Percentiles rank a stretch among this genome's conserved stretches.
phyloP scores from a whole-genome alignment of 1,284 basidiomycete genomes.

The Rhodotorula sp. region DNA sequence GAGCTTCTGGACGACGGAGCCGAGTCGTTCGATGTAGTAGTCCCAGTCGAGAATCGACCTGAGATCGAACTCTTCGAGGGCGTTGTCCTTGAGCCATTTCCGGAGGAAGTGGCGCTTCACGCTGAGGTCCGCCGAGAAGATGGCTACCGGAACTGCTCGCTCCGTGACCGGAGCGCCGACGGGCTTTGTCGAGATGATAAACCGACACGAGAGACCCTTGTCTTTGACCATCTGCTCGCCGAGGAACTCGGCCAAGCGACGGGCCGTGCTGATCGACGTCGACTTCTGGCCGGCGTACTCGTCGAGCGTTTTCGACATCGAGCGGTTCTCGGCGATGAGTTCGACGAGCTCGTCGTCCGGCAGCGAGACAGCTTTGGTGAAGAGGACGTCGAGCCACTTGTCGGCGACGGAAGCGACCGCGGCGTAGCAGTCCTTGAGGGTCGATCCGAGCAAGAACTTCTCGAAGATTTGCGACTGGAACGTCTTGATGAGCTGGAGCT shows the following conservation, averaged over 20 bases:
- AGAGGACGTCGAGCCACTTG: slow-evolving; percentile 96
- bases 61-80: slow-evolving; percentile 83
- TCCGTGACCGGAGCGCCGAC: slow-evolving; percentile 94
- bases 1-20: slow-evolving; percentile 97
- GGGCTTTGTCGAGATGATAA: slow-evolving; percentile 96
- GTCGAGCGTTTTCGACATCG: slow-evolving; percentile 94
- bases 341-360: slow-evolving; percentile 93
- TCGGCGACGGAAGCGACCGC: slow-evolving; percentile 92
- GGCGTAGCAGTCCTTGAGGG: slow-evolving; percentile 92
- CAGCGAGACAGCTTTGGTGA: slow-evolving; percentile 77
- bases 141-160: slow-evolving; percentile 95
- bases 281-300: slow-evolving; percentile 98
- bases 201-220: slow-evolving; percentile 97
- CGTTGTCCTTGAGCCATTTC: slow-evolving; percentile 94
- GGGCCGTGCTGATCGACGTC: slow-evolving; percentile 95
- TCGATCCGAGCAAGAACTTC: slow-evolving; percentile 89
- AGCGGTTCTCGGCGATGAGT: slow-evolving; percentile 96
- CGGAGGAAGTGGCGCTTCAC: slow-evolving; percentile 88
- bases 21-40: slow-evolving; percentile 97
- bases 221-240: slow-evolving; percentile 99
- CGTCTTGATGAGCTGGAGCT: slow-evolving; percentile 98
- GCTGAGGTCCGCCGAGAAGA: slow-evolving; percentile 91
- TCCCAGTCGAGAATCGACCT: slow-evolving; percentile 96
- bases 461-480: slow-evolving; percentile 99
- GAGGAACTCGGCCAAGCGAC: slow-evolving; percentile 92